phyloP scores from a whole-genome alignment of 2,329 filamentous ascomycete species.

The Sphaerulina populicola region DNA sequence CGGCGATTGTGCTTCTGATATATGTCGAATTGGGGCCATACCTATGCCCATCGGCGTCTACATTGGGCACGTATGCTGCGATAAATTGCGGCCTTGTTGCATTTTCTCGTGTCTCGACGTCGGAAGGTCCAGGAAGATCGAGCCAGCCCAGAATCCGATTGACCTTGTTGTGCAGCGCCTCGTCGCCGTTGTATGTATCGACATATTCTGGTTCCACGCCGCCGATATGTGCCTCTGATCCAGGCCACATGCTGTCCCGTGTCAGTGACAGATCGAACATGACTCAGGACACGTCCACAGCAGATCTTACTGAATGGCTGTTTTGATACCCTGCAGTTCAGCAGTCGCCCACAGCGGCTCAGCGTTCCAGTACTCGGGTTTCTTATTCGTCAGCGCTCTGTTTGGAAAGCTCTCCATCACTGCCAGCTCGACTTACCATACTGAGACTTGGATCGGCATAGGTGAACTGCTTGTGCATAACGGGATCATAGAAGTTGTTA shows the following conservation, averaged over 20 bases:
- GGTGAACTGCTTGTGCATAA: conserved; percentile 68
- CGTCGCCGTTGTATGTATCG: conserved; percentile 75
- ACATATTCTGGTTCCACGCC: conserved; percentile 68
- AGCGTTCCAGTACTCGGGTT: conserved; percentile 88
- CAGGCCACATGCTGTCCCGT: conserved; percentile 74
- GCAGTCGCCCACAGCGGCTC: conserved; percentile 93
- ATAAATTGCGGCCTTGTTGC: conserved; percentile 77
- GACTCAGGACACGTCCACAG: not conserved
- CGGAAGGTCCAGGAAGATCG: conserved; percentile 67
- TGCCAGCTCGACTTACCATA: conserved; percentile 37
- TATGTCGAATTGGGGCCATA: conserved; percentile 94
- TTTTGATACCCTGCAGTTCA: conserved; percentile 67
- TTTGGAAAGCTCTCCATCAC: not conserved
- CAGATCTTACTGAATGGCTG: conserved; percentile 58
- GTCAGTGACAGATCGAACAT: not conserved
- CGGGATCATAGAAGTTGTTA: conserved; percentile 89
- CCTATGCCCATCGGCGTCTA: conserved; percentile 76
- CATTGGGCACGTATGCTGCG: conserved; percentile 86
- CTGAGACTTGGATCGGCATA: conserved; percentile 71
- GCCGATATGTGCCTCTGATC: conserved; percentile 78
- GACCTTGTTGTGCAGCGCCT: conserved; percentile 67
- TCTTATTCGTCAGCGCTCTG: conserved; percentile 23
- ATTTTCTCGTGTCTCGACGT: conserved; percentile 34
- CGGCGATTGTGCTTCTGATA: conserved; percentile 65
- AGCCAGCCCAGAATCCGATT: conserved; percentile 71